Evolutionary conservation across 768 basidiomycete species (phyloP).

Genomic region (Calocybe indica): DNA sequence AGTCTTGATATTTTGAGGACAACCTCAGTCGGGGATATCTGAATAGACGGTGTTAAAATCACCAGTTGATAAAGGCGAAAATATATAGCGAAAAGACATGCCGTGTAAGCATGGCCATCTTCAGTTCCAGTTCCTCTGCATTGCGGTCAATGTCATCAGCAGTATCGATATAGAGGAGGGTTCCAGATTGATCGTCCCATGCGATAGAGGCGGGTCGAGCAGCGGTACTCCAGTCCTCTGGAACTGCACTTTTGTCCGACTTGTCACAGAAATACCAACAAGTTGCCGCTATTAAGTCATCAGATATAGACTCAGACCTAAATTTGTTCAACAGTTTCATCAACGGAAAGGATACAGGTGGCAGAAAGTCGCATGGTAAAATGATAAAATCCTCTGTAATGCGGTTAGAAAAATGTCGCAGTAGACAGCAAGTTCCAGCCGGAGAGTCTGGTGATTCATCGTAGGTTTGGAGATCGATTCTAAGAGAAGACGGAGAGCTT

Average conservation of each 20-base stretch:
- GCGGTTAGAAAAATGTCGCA: constrained; percentile 69
- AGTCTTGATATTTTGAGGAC: constrained; percentile 68
- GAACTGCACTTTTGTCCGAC: constrained; percentile 46
- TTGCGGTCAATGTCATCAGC: constrained; percentile 64
- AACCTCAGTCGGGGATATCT: constrained; percentile 72
- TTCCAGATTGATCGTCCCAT: constrained; percentile 62
- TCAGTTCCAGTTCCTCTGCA: constrained; percentile 64
- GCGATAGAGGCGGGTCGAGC: constrained; percentile 46
- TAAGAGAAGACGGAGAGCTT: constrained; percentile 57
- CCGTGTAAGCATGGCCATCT: constrained; percentile 71
- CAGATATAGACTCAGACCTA: constrained; percentile 60
- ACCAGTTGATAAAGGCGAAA: not conserved
- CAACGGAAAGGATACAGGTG: constrained; percentile 69
- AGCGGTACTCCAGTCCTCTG: constrained; percentile 63
- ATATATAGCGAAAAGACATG: constrained; percentile 20
- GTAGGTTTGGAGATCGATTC: constrained; percentile 74
- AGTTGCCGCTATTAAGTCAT: constrained; percentile 57
- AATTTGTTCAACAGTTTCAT: constrained; percentile 74
- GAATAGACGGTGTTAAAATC: not conserved
- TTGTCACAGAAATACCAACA: constrained; percentile 55
- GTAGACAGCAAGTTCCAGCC: constrained; percentile 67
- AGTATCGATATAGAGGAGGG: constrained; percentile 69
- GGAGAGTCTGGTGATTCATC: constrained; percentile 65
- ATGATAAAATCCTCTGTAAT: constrained; percentile 85
- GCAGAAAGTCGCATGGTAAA: constrained; percentile 87